Evolutionary conservation across 192 early-diverging fungal genomes (phyloP).

Genomic region (Anaeromyces robustus): DNA sequence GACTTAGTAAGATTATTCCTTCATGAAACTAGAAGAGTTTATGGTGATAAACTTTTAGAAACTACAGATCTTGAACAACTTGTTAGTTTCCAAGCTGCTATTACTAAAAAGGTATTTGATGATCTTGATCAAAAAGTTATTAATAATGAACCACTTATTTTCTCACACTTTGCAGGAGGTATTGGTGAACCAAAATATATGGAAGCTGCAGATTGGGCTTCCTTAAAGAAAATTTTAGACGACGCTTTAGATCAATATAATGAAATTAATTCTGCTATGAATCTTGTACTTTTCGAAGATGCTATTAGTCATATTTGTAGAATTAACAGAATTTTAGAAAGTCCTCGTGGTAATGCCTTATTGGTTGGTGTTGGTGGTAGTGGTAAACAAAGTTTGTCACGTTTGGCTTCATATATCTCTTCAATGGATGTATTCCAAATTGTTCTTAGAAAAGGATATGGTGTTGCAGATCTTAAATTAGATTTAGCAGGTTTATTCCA

Average conservation of each 20-base stretch:
- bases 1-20: constrained; percentile 36
- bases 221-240: constrained; percentile 29
- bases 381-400: constrained; percentile 43
- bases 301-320: constrained; percentile 49
- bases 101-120: constrained; percentile 41
- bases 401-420: constrained; percentile 42
- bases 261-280: constrained; percentile 45
- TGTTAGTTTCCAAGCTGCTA: constrained; percentile 33
- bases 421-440: constrained; percentile 57
- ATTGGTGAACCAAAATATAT: constrained; percentile 44
- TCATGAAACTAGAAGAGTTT: constrained; percentile 38
- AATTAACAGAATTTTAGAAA: constrained; percentile 44
- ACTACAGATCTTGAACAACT: constrained; percentile 25
- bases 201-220: constrained; percentile 36
- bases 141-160: constrained; percentile 38
- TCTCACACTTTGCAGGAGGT: constrained; percentile 39
- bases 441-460: constrained; percentile 43
- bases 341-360: constrained; percentile 41
- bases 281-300: constrained; percentile 47
- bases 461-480: constrained; percentile 32
- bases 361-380: constrained; percentile 46
- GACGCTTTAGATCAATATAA: constrained; percentile 48
- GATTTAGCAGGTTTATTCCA: constrained; percentile 34
- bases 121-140: constrained; percentile 36
- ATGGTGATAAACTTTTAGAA: constrained; percentile 42